Base-by-base conservation (phyloP, 2,329 filamentous ascomycete species). In the Fusarium irregulare region DNA sequence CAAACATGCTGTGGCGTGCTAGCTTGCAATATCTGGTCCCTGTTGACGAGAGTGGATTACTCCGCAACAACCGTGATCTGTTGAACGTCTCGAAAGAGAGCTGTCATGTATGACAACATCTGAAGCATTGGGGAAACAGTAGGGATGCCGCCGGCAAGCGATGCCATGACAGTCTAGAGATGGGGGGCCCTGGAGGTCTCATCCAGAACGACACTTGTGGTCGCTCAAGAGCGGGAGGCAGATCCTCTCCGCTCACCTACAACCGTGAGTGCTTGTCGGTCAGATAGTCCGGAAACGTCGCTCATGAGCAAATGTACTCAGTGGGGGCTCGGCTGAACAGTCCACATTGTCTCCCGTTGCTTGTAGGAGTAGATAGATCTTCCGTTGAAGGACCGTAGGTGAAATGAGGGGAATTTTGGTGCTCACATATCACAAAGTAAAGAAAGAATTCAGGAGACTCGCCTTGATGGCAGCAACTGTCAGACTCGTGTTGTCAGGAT, bases 141-240 rank as follows among this genome's bases (percentile, higher is more conserved):
- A 66, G 55, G 62, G 57, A 59, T 53, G 21, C 47, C 60, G 50
- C 64, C 50, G 60, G 70, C 44, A 72, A 66, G 68, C 63, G 66
- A 73, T 57, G 48, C 53, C 64, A 56, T 65, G 63, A 46, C 55
- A 66, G 53, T 47, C 40, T 57, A 49, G 28, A 63, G 60, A 61
- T 65, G 64, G 66, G 59, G 54, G 64, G 64, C 42, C 48, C 62
- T 53, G 60, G 62, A 66, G 54, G 72, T 74, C 72, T 71, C 66
- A 42, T 72, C 68, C 67, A 63, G 64, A 66, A 59, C 58, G 61
- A 56, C 56, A 58, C 34, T 44, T 60, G 47, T 46, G 67, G 73
- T 75, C 50, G 54, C 64, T 66, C 70, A 74, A 49, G 62, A 68
- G 66, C 68, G 66, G 71, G 61, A 68, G 56, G 50, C 41, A 64